Evolutionary conservation across 305 asterid genomes (phyloP).

Genomic region (Rubia tinctorum): DNA sequence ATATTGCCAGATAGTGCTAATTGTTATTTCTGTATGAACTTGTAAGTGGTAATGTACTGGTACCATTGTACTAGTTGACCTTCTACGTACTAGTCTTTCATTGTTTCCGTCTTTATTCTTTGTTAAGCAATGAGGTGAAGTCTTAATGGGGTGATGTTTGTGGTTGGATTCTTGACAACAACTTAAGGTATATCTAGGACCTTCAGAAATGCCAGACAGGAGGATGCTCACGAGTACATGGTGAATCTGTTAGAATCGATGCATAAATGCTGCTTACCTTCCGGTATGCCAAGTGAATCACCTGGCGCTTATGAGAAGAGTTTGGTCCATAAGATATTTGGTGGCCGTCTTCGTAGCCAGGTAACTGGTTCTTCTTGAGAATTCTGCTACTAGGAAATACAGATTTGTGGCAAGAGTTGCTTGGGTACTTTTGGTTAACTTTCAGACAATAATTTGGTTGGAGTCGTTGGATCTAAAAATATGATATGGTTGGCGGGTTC

Average conservation of each 20-base stretch:
- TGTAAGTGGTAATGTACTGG: too few relatives aligned
- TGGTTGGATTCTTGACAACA: slow-evolving; percentile 46
- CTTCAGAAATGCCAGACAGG: slow-evolving; percentile 90
- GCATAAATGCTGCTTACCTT: slow-evolving; percentile 98
- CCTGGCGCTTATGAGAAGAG: slow-evolving; percentile 93
- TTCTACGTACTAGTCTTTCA: neutral
- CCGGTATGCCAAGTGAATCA: slow-evolving; percentile 95
- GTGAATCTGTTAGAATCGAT: slow-evolving; percentile 91
- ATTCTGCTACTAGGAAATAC: neutral
- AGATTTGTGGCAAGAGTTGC: neutral
- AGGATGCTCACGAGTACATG: slow-evolving; percentile 99
- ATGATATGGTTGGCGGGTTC: too few relatives aligned
- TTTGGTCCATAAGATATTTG: slow-evolving; percentile 96
- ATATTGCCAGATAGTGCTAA: too few relatives aligned
- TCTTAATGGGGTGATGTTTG: neutral
- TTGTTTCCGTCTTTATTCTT: neutral
- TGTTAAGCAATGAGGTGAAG: neutral
- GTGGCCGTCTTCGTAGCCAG: slow-evolving; percentile 95
- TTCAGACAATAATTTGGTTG: neutral
- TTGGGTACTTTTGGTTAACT: neutral
- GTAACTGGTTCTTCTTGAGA: slow-evolving; percentile 31
- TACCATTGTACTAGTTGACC: neutral
- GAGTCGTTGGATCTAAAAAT: neutral
- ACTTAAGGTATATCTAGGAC: slow-evolving; percentile 84
- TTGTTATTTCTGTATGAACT: too few relatives aligned